phyloP scores from a whole-genome alignment of 2,329 filamentous ascomycete genomes.

The Hyphodiscus sp. region DNA sequence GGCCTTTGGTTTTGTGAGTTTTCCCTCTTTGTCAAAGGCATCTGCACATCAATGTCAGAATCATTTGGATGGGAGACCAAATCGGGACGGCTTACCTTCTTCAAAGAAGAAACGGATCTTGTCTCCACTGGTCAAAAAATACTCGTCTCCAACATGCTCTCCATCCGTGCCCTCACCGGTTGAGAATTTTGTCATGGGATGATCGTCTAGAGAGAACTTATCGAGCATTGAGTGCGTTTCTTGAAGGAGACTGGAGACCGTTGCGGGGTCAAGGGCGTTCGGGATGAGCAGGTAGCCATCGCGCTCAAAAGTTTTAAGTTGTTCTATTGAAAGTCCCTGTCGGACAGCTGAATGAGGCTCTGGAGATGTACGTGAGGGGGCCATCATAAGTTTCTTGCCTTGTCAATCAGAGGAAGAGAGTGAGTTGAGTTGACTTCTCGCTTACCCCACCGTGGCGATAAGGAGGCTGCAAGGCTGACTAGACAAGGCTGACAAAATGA shows the following conservation, averaged over 20 bases:
- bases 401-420: neutral
- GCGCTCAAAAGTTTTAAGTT: slow-evolving; percentile 64
- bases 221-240: slow-evolving; percentile 72
- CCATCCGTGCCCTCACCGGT: slow-evolving; percentile 61
- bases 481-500: neutral
- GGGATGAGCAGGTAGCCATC: slow-evolving; percentile 91
- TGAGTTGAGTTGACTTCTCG: neutral
- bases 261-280: slow-evolving; percentile 60
- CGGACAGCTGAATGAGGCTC: neutral
- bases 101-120: slow-evolving; percentile 97
- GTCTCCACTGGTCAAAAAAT: slow-evolving; percentile 86
- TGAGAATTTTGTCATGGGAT: slow-evolving; percentile 91
- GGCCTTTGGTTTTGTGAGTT: slow-evolving; percentile 70
- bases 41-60: slow-evolving; percentile 39
- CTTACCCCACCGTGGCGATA: neutral
- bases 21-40: slow-evolving; percentile 63
- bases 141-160: slow-evolving; percentile 85
- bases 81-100: slow-evolving; percentile 43
- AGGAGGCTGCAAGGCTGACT: too few relatives aligned
- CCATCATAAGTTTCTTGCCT: neutral
- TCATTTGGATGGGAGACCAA: neutral
- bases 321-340: slow-evolving; percentile 55
- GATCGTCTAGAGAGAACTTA: slow-evolving; percentile 69
- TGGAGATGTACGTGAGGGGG: slow-evolving; percentile 2
- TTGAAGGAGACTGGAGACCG: slow-evolving; percentile 60